These are phyloP conservation scores for Pistacia vera DNA, from an alignment of 345 rosid genomes.

Conservation along the genomic window DNA sequence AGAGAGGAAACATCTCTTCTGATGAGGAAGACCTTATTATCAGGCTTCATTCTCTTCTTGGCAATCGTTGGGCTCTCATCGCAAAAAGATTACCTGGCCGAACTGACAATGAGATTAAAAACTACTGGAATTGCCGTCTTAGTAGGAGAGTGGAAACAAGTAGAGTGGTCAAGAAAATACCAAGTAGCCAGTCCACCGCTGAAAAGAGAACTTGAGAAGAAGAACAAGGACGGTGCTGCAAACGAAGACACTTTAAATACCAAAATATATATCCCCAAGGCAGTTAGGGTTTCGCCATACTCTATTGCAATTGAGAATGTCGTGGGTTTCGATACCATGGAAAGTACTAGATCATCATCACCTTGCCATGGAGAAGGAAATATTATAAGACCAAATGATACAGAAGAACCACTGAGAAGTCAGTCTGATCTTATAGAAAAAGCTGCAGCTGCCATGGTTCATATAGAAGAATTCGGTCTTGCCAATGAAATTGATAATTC, in stretches of 20 bases:
- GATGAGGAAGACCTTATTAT: conserved; percentile 55
- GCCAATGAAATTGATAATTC: background rate
- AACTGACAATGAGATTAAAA: conserved; percentile 54
- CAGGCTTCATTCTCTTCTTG: conserved; percentile 45
- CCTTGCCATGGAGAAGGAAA: background rate
- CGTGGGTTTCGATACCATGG: background rate
- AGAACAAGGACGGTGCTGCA: background rate
- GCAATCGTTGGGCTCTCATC: conserved; percentile 52
- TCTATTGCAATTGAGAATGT: conserved; percentile 4
- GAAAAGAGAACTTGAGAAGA: background rate
- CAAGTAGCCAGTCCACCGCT: background rate
- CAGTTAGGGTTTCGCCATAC: conserved; percentile 28
- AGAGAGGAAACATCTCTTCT: conserved; percentile 46
- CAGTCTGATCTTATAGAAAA: no score
- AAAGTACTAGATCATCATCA: no score
- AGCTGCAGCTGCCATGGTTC: background rate
- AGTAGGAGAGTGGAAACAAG: conserved; percentile 21
- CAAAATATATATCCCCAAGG: conserved; percentile 42
- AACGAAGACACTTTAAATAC: background rate
- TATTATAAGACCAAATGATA: no score
- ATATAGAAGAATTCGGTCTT: background rate
- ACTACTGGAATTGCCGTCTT: conserved; percentile 47
- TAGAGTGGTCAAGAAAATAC: background rate
- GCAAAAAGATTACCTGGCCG: conserved; percentile 46
- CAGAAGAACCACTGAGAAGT: no score